Base-by-base conservation (phyloP, 768 basidiomycete genomes). In the Tulasnella sp. region DNA sequence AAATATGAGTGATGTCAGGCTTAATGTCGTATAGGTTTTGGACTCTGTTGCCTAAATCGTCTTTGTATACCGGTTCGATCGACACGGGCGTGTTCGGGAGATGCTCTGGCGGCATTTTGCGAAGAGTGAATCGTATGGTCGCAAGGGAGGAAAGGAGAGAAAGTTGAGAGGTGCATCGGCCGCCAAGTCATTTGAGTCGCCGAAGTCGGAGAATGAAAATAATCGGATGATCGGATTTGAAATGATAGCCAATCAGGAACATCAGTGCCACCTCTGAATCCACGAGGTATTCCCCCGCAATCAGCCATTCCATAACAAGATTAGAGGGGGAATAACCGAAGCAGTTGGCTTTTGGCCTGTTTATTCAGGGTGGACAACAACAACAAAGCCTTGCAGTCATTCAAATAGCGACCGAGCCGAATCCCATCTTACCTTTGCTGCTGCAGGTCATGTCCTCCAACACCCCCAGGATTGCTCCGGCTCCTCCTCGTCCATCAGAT, bases 41-140 rank as follows among this genome's bases (percentile, higher is more conserved):
- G 25, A 88, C 75, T 7, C 60, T 70, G 39, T 74, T 67, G 6
- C 82, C 84, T 32, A 72, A 65, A 57, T 89, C 85, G 59, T 86
- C 81, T 63, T 81, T 86, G 68, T 87, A 87, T 0, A 83, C 84
- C 33, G 77, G 70, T 61, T 90, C 86, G 28, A 90, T 71, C 1
- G 83, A 79, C 8, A 88, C 22, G 12, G 47, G 22, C 16, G n/a
- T 25, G 5, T 32, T 48, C 7, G 47, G 47, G 20, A 35, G 10
- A 28, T 45, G 16, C 28, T 35, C 5, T 15, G 15, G 31, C 24
- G 32, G 31, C 22, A 22, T 28, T 28, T 33, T 34, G 46, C 4
- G 34, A 24, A 22, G 32, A 10, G 34, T n/a, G 19, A 40, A 25
- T 20, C 19, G 27, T n/a, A 25, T n/a, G 39, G 19, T 40, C n/a